Conservation (phyloP, 2,329 filamentous ascomycete genomes). For the Botrytis medusae region DNA sequence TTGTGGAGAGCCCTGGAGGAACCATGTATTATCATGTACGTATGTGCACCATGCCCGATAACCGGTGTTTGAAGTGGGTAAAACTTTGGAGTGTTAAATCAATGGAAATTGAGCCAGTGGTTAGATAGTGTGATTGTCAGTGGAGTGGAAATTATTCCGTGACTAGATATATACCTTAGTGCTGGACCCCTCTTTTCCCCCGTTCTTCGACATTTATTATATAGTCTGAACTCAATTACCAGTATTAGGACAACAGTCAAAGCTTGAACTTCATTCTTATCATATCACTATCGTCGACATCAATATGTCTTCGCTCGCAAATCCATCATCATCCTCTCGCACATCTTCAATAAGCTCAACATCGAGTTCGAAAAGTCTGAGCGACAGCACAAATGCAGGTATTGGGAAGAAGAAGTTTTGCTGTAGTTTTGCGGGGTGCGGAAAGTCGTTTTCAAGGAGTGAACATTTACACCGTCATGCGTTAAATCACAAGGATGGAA, state of each 20-base stretch:
- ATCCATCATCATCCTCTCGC: slow-evolving; percentile 34
- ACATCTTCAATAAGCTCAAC: slow-evolving; percentile 32
- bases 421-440: slow-evolving; percentile 45
- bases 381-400: slow-evolving; percentile 22
- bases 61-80: slow-evolving; percentile 19
- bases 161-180: slow-evolving; percentile 21
- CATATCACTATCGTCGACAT: slow-evolving; percentile 10
- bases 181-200: slow-evolving; percentile 23
- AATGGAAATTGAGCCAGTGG: slow-evolving; percentile 16
- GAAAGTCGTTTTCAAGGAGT: slow-evolving; percentile 50
- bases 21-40: slow-evolving; percentile 21
- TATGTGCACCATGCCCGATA: slow-evolving; percentile 22
- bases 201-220: slow-evolving; percentile 17
- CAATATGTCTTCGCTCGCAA: slow-evolving; percentile 32
- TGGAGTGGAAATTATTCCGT: slow-evolving; percentile 18
- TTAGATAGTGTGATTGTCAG: slow-evolving; percentile 16
- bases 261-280: slow-evolving; percentile 17
- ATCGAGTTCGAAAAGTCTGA: slow-evolving; percentile 30
- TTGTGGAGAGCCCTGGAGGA: slow-evolving; percentile 12
- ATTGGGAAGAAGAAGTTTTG: slow-evolving; percentile 40
- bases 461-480: slow-evolving; percentile 53
- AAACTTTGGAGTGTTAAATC: not conserved
- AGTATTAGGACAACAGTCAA: slow-evolving; percentile 14
- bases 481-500: slow-evolving; percentile 50
- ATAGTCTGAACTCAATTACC: slow-evolving; percentile 21